These are phyloP conservation scores for Cryptococcus floricola DNA, from an alignment of 1,284 basidiomycete genomes.

Conservation along the genomic window DNA sequence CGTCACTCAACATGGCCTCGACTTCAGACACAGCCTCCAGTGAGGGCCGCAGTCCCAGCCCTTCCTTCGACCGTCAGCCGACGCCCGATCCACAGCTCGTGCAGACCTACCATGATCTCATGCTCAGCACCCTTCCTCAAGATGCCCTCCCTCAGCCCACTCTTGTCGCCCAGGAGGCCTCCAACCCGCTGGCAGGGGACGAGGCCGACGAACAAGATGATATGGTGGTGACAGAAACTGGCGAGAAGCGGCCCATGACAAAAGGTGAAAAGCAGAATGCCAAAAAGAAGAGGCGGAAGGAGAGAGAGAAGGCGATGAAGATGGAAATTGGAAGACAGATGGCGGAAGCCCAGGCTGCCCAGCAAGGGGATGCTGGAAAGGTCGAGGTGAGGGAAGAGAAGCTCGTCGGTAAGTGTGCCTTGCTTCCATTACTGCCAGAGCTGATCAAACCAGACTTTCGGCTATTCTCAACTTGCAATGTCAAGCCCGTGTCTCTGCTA, in stretches of 20 bases:
- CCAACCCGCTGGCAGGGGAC: background rate
- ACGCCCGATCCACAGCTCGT: constrained; percentile 21
- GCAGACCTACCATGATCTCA: constrained; percentile 21
- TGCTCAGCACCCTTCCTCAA: constrained; percentile 16
- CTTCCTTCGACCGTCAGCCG: constrained; percentile 1
- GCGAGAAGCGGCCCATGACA: constrained; percentile 29
- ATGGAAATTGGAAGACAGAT: background rate
- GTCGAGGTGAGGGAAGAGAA: background rate
- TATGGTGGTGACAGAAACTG: constrained; percentile 9
- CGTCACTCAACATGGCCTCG: too few relatives aligned
- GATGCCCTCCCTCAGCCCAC: background rate
- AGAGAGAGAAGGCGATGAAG: constrained; percentile 31
- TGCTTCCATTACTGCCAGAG: background rate
- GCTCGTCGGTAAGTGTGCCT: background rate
- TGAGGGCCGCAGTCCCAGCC: background rate
- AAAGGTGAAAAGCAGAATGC: constrained; percentile 47
- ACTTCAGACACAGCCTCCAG: too few relatives aligned
- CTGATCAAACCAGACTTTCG: constrained; percentile 21
- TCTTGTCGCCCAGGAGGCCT: background rate
- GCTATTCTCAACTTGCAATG: constrained; percentile 30
- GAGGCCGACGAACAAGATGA: background rate
- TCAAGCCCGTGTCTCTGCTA: constrained; percentile 18
- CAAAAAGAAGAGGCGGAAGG: constrained; percentile 43
- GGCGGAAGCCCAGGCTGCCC: background rate
- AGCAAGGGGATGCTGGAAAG: background rate